Conservation (phyloP, 352 stramenopile genomes). For the Pythium rishiriense region DNA sequence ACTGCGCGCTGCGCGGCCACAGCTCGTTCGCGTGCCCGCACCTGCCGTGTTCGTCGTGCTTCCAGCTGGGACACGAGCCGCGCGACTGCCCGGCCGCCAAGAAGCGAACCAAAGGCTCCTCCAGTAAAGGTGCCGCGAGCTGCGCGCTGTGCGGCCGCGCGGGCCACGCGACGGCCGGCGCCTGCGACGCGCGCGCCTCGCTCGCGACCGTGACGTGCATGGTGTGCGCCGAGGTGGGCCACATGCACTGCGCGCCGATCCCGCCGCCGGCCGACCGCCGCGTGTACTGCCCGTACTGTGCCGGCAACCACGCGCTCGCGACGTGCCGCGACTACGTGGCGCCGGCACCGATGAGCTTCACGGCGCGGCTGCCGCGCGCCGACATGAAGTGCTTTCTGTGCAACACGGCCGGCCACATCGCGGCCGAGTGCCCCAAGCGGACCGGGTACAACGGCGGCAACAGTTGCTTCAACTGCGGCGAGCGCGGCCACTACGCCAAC, state of each 20-base stretch:
- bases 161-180: conserved; percentile 47
- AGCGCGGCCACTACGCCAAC: conserved; percentile 31
- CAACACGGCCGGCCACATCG: conserved; percentile 68
- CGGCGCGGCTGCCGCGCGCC: conserved; percentile 39
- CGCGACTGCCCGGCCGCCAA: conserved; percentile 40
- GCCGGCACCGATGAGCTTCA: conserved; percentile 39
- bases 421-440: conserved; percentile 59
- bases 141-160: conserved; percentile 59
- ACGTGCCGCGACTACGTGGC: conserved; percentile 47
- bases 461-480: conserved; percentile 30
- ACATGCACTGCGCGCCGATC: conserved; percentile 72
- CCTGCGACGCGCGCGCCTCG: conserved; percentile 39
- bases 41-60: conserved; percentile 63
- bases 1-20: conserved; percentile 74
- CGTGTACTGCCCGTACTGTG: conserved; percentile 72
- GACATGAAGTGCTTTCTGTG: conserved; percentile 78
- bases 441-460: conserved; percentile 48
- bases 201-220: conserved; percentile 58
- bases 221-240: conserved; percentile 62
- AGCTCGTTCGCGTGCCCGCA: conserved; percentile 68
- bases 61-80: conserved; percentile 68
- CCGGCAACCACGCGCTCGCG: conserved; percentile 50
- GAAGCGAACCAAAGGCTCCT: conserved; percentile 28
- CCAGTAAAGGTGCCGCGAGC: conserved; percentile 34
- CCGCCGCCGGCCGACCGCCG: conserved; percentile 62